phyloP scores from a whole-genome alignment of 2,329 filamentous ascomycete species.

The Exophiala viscosa region DNA sequence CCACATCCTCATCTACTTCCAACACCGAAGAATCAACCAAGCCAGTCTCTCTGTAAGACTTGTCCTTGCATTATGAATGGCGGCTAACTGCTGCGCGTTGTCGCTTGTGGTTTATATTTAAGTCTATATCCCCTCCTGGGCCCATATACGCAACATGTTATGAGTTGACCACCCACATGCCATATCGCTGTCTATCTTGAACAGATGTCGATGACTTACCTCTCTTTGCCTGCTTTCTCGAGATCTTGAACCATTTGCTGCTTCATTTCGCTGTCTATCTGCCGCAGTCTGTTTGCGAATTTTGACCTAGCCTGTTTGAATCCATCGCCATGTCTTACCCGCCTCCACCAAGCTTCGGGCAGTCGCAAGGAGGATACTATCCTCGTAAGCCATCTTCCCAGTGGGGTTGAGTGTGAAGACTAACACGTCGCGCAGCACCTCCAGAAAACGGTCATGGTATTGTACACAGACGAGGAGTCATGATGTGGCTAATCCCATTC shows the following conservation, averaged over 20 bases:
- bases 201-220: too few species aligned
- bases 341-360: slow-evolving; percentile 12
- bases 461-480: background rate
- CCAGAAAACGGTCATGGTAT: slow-evolving; percentile 21
- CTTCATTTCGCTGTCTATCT: background rate
- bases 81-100: slow-evolving; percentile 14
- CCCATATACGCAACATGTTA: background rate
- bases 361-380: slow-evolving; percentile 28
- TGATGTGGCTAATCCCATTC: slow-evolving; percentile 10
- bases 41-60: slow-evolving; percentile 15
- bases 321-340: slow-evolving; percentile 16
- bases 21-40: slow-evolving; percentile 17
- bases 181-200: too few species aligned
- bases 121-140: background rate
- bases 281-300: background rate
- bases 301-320: background rate
- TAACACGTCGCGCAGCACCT: slow-evolving; percentile 20
- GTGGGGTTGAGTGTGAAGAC: background rate
- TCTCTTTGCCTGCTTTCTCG: too few species aligned
- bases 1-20: slow-evolving; percentile 9
- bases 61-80: slow-evolving; percentile 10
- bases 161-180: background rate
- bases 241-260: background rate
- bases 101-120: background rate
- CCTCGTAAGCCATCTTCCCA: slow-evolving; percentile 26